Evolutionary conservation across 2,329 filamentous ascomycete species (phyloP), one percentile per base, ranked within the genome.

Genomic region (Parastagonospora nodorum): DNA sequence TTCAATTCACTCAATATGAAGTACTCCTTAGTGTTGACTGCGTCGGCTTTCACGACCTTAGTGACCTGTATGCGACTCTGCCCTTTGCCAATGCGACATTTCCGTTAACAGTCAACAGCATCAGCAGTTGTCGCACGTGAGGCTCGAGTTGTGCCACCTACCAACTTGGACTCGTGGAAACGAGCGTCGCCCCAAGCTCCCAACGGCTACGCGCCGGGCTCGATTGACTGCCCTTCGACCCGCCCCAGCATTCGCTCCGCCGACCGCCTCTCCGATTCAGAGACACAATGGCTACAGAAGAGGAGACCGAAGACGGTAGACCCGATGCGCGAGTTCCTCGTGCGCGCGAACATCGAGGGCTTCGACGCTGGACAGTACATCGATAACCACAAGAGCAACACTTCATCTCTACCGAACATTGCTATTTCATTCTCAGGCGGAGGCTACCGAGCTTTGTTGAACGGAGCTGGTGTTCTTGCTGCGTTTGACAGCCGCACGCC

Each of bases 371-470:
- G 78, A 1, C 69, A 75, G 1, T 97, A 94, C 69, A 85, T 97
- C 62, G 80, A 86, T 46, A 76, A 75, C 1, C 72, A 84, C 52
- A 74, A 75, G 27, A 75, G 77, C 53, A 87, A 88, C 71, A 77
- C 76, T 0, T 80, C 80, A 12, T 77, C 79, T 1, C 64, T 88
- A 24, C 86, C 87, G 0, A 89, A 87, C 60, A 86, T 96, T 54
- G 90, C 81, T 12, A 83, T 96, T 55, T 89, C 91, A 9, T 78
- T 89, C 38, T 94, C 90, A 0, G 91, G 91, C 10, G 92, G 92
- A 68, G 92, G 92, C 31, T 96, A 94, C 71, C 82, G 92, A 49
- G 91, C 92, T n/a, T 80, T 95, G 77, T 79, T 92, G 77, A 93
- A 89, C 67, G 91, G 90, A 32, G 92, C 87, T 12, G 92, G 92